A percentile compares a stretch with the other conserved stretches of the same genome.
Evolutionary conservation across 768 basidiomycete genomes (phyloP).

Genomic region (Lentinula lateritia): DNA sequence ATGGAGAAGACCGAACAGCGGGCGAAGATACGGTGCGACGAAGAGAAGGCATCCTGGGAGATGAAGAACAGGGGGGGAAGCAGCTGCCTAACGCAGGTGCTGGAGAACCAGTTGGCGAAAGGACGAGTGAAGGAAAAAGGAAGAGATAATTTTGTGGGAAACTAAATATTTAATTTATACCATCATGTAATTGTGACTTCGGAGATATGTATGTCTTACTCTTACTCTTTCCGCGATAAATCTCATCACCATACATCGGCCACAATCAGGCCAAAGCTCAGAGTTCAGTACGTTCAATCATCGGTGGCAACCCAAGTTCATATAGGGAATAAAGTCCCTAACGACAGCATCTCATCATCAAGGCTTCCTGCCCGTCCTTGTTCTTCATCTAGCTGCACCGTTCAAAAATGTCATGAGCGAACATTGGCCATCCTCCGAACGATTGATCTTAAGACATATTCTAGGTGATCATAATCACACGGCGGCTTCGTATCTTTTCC

Average conservation of each 20-base stretch:
- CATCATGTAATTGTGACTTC: not conserved
- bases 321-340: not conserved
- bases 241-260: not conserved
- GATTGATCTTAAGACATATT: not conserved
- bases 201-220: not conserved
- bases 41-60: slow-evolving; percentile 54
- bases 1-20: slow-evolving; percentile 64
- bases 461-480: not conserved
- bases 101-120: not conserved
- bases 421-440: not conserved
- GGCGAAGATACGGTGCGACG: slow-evolving; percentile 73
- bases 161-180: slow-evolving; percentile 4
- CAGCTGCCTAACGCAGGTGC: slow-evolving; percentile 8
- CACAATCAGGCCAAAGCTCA: not conserved
- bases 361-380: not conserved
- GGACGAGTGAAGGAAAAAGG: not conserved
- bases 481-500: not conserved
- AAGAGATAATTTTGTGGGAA: not conserved
- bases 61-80: not conserved
- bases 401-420: not conserved
- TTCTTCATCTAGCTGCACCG: not conserved
- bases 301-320: not conserved
- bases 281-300: not conserved
- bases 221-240: not conserved
- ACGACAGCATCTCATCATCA: not conserved